A percentile compares a stretch with the other conserved stretches of the same genome.
phyloP scores from a whole-genome alignment of 345 rosid species.

The Eucalyptus tenuipes region DNA sequence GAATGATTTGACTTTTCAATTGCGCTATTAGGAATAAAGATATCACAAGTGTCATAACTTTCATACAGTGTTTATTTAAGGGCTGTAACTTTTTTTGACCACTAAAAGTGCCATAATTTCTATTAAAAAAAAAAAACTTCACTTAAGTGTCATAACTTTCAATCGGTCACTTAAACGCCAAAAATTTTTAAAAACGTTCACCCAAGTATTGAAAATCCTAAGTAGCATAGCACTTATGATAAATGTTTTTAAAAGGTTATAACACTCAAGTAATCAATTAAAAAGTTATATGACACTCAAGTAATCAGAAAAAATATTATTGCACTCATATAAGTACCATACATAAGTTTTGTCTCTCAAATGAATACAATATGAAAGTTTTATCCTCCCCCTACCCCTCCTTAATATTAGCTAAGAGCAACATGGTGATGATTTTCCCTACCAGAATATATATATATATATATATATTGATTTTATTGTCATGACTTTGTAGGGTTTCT shows the following conservation, averaged over 20 bases:
- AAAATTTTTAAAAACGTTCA: rapidly evolving
- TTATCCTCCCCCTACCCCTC: too few species aligned
- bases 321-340: not conserved
- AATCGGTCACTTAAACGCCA: rapidly evolving
- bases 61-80: rapidly evolving
- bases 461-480: not conserved
- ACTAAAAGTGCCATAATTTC: not conserved
- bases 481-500: not conserved
- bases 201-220: too few species aligned
- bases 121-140: too few species aligned
- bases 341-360: too few species aligned
- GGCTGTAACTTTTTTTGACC: rapidly evolving
- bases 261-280: not conserved
- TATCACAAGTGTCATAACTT: too few species aligned
- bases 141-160: too few species aligned
- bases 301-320: too few species aligned
- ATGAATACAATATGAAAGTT: too few species aligned
- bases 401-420: not conserved
- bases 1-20: not conserved
- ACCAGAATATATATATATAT: too few species aligned
- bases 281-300: not conserved
- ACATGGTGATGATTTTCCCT: not conserved
- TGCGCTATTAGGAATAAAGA: rapidly evolving
- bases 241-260: too few species aligned
- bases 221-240: not conserved